These are phyloP conservation scores for Salisapilia sapeloensis DNA, from an alignment of 352 stramenopile genomes.

Conservation along the genomic window DNA sequence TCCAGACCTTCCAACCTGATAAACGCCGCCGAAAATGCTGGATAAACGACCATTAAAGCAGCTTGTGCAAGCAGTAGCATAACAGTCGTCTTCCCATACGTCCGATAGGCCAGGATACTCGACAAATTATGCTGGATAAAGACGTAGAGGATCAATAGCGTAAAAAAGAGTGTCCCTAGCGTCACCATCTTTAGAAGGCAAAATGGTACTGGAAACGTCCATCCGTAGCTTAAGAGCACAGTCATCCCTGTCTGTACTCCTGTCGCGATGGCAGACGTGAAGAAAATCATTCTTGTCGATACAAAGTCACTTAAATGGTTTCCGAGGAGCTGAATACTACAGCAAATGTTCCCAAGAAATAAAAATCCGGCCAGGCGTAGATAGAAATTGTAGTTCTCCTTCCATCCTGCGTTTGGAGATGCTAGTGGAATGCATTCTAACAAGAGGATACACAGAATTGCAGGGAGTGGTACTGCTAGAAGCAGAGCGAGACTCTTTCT, in stretches of 20 bases:
- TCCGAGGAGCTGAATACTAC: too few relatives aligned
- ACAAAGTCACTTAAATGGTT: too few relatives aligned
- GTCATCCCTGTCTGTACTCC: slow-evolving; percentile 1
- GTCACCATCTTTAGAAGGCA: slow-evolving; percentile 5
- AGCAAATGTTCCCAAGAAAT: slow-evolving; percentile 2
- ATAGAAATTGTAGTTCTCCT: slow-evolving; percentile 10
- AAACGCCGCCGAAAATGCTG: slow-evolving; percentile 5
- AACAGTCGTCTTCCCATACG: too few relatives aligned
- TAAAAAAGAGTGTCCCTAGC: slow-evolving; percentile 4
- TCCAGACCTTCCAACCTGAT: background rate
- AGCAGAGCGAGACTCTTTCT: too few relatives aligned
- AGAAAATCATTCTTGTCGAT: too few relatives aligned
- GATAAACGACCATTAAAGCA: slow-evolving; percentile 5
- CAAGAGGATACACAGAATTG: slow-evolving; percentile 3
- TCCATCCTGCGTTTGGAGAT: slow-evolving; percentile 2
- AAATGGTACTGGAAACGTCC: slow-evolving; percentile 12
- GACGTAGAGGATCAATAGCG: slow-evolving; percentile 6
- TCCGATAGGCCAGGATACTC: slow-evolving; percentile 2
- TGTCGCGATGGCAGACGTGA: too few relatives aligned
- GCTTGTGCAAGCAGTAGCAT: slow-evolving; percentile 2
- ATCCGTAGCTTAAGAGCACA: slow-evolving; percentile 7
- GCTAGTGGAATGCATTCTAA: background rate
- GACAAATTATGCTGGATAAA: slow-evolving; percentile 4
- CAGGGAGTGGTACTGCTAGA: slow-evolving; percentile 6
- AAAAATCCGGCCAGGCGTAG: slow-evolving; percentile 4